Conservation (phyloP, 345 rosid species). For the Ricinus communis region DNA sequence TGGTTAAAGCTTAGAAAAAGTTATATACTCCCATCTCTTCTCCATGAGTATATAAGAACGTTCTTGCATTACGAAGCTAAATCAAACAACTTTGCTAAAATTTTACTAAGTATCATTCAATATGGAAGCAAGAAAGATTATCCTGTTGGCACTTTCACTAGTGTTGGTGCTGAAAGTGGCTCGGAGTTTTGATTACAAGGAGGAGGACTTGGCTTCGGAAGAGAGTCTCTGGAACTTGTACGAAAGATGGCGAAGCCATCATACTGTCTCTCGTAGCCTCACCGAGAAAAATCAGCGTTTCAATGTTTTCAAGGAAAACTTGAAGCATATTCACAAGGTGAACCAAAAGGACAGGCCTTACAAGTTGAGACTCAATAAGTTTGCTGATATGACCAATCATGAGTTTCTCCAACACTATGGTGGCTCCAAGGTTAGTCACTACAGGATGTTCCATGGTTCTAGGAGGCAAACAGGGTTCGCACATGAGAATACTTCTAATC, state of each 20-base stretch:
- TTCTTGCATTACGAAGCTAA: not conserved
- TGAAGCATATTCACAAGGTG: slow-evolving; percentile 8
- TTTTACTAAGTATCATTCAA: not conserved
- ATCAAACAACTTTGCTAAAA: not conserved
- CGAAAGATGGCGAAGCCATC: slow-evolving; percentile 26
- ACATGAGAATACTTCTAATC: slow-evolving; percentile 18
- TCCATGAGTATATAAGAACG: not conserved
- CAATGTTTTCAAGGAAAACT: slow-evolving; percentile 24
- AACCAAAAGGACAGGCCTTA: slow-evolving; percentile 25
- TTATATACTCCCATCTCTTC: not conserved
- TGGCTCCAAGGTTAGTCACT: slow-evolving; percentile 41
- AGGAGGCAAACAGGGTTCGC: slow-evolving; percentile 17
- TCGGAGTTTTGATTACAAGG: slow-evolving; percentile 19
- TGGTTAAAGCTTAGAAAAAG: slow-evolving; percentile 20
- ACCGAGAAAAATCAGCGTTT: slow-evolving; percentile 19
- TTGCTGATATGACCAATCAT: slow-evolving; percentile 43
- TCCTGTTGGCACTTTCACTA: slow-evolving; percentile 18
- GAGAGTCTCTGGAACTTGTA: slow-evolving; percentile 25
- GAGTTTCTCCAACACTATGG: slow-evolving; percentile 32
- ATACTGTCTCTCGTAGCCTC: slow-evolving; percentile 26
- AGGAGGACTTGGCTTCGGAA: slow-evolving; percentile 23
- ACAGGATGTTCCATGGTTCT: slow-evolving; percentile 32
- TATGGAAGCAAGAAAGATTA: slow-evolving; percentile 8
- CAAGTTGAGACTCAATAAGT: slow-evolving; percentile 34
- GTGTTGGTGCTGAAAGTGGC: slow-evolving; percentile 13